phyloP scores from a whole-genome alignment of 192 early-diverging fungal species.

The Gamsiella multidivaricata region DNA sequence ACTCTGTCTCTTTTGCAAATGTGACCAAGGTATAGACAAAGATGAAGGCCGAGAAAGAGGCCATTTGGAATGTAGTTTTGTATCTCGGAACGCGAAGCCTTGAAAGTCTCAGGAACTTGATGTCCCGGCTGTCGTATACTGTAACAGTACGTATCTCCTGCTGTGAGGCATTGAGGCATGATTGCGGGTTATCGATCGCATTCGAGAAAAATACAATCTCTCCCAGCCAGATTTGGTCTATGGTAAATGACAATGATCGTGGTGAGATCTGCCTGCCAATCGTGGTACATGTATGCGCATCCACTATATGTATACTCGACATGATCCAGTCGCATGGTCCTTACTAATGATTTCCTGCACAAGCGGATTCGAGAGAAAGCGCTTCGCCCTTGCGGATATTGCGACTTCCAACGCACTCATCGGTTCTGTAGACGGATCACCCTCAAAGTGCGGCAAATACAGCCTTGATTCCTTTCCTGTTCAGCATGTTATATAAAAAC shows the following conservation, averaged over 20 bases:
- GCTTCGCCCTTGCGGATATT: constrained; percentile 54
- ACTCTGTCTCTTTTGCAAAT: constrained; percentile 29
- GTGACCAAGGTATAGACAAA: constrained; percentile 51
- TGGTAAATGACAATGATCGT: background rate
- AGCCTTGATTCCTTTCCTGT: constrained; percentile 23
- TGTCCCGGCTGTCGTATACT: constrained; percentile 37
- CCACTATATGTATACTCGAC: no score
- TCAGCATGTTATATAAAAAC: no score
- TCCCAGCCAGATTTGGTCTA: constrained; percentile 57
- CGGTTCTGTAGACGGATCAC: constrained; percentile 40
- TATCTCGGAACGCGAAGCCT: constrained; percentile 54
- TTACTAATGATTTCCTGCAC: constrained; percentile 58
- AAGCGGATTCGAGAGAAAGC: constrained; percentile 52
- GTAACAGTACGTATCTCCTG: constrained; percentile 44
- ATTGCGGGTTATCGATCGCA: constrained; percentile 48
- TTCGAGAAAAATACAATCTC: constrained; percentile 56
- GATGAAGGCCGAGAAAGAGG: constrained; percentile 52
- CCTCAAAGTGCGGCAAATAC: constrained; percentile 41
- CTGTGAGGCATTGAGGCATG: constrained; percentile 40
- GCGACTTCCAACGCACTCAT: constrained; percentile 58
- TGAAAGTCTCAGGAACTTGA: constrained; percentile 48
- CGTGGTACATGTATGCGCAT: no score
- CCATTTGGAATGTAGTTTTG: constrained; percentile 54
- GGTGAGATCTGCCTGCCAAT: no score
- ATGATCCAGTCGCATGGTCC: no score